Conservation (phyloP, 768 basidiomycete genomes). For the Pulveroboletus sp. region DNA sequence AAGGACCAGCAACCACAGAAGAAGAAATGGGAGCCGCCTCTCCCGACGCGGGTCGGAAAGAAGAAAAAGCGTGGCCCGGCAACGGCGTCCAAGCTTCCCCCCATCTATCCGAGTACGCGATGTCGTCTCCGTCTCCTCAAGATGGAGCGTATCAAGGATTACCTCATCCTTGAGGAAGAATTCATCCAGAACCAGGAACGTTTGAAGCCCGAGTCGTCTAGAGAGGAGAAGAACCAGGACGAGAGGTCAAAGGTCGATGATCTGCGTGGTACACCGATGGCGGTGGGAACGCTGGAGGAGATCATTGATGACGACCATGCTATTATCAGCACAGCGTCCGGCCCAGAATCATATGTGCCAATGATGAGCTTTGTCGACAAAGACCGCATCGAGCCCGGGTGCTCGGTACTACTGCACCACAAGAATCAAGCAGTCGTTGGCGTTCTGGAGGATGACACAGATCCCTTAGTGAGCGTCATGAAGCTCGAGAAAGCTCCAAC, state of each 20-base stretch:
- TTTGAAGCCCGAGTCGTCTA: conserved; percentile 78
- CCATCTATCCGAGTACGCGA: conserved; percentile 90
- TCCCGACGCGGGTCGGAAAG: conserved; percentile 95
- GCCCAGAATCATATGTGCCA: conserved; percentile 94
- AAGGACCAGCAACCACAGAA: conserved; percentile 47
- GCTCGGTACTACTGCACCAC: conserved; percentile 92
- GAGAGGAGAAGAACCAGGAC: conserved; percentile 95
- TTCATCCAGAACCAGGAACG: conserved; percentile 91
- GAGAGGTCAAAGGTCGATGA: conserved; percentile 92
- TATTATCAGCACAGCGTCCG: conserved; percentile 92
- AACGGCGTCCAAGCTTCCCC: conserved; percentile 83
- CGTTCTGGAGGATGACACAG: conserved; percentile 90
- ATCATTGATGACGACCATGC: conserved; percentile 98
- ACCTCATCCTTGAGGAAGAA: conserved; percentile 91
- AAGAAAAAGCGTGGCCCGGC: conserved; percentile 93
- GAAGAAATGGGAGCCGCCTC: conserved; percentile 99
- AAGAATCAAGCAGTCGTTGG: conserved; percentile 94
- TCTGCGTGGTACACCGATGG: conserved; percentile 92
- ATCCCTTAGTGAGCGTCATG: conserved; percentile 98
- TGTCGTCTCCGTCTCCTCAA: conserved; percentile 94
- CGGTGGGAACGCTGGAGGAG: conserved; percentile 97
- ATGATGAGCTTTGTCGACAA: conserved; percentile 99
- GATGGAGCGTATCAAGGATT: conserved; percentile 98
- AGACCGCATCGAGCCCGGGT: conserved; percentile 93
- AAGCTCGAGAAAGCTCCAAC: conserved; percentile 99